Conservation (phyloP, 331 rosid species). For the Pyracantha coccinea region DNA sequence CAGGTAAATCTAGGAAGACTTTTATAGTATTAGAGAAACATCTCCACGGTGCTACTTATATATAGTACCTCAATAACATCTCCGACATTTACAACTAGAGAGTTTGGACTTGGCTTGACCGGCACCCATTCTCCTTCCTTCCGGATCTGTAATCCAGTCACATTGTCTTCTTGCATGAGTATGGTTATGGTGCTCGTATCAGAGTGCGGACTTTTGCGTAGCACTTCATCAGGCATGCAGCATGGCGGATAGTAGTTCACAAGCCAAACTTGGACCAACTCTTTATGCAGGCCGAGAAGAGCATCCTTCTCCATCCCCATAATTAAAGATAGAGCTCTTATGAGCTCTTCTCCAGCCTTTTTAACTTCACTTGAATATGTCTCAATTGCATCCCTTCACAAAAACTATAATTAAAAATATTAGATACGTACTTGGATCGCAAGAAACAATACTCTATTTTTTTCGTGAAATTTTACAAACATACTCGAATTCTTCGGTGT, state of each 20-base stretch:
- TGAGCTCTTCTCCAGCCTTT: conserved; percentile 14
- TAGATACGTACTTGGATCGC: no score
- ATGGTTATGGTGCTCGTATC: conserved; percentile 26
- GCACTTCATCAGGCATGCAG: conserved; percentile 19
- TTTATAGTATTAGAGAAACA: no score
- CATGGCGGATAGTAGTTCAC: conserved; percentile 36
- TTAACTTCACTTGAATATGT: conserved; percentile 24
- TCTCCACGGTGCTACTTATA: no score
- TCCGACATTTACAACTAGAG: conserved; percentile 29
- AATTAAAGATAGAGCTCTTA: conserved; percentile 17
- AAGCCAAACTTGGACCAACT: conserved; percentile 16
- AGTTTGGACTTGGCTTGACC: conserved; percentile 17
- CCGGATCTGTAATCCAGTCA: conserved; percentile 20
- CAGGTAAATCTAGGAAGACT: no score
- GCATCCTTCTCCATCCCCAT: conserved; percentile 26
- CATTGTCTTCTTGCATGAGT: conserved; percentile 26
- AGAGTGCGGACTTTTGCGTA: conserved; percentile 32
- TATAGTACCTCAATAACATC: conserved; percentile 19
- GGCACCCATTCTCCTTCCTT: conserved; percentile 33
- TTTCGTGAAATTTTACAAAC: conserved; percentile 7
- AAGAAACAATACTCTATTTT: not conserved
- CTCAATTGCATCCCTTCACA: conserved; percentile 2
- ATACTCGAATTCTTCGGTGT: conserved; percentile 22
- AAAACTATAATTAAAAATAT: not conserved
- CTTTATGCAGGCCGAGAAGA: conserved; percentile 22